Evolutionary conservation across 768 basidiomycete genomes (phyloP).

Genomic region (Udeniomyces megalosporus): DNA sequence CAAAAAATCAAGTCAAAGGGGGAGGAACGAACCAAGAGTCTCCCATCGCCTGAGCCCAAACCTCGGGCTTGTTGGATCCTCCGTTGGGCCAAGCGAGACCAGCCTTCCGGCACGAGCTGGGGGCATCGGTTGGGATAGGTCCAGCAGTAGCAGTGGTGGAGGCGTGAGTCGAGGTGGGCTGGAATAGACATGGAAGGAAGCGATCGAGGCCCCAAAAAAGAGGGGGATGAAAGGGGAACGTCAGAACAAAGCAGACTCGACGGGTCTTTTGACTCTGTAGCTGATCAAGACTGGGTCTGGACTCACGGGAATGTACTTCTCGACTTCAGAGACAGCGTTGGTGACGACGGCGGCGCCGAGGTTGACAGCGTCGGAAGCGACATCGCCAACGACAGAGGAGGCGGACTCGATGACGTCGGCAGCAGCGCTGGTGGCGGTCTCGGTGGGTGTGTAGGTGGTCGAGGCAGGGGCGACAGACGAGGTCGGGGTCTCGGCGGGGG

Average conservation of each 20-base stretch:
- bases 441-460: background rate
- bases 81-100: constrained; percentile 17
- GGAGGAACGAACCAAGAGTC: constrained; percentile 7
- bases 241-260: no score
- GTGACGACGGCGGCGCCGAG: background rate
- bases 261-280: no score
- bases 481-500: background rate
- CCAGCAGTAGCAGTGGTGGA: background rate
- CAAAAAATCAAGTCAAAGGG: background rate
- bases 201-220: background rate
- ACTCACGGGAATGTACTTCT: background rate
- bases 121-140: background rate
- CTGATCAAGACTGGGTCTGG: background rate
- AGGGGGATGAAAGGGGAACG: background rate
- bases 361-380: background rate
- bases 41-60: constrained; percentile 6
- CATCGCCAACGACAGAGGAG: background rate
- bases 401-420: background rate
- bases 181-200: background rate
- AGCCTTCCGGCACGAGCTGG: constrained; percentile 3
- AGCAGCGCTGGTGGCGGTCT: constrained; percentile 1
- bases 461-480: background rate
- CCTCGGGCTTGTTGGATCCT: background rate
- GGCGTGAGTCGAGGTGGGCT: background rate
- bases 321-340: background rate